A percentile compares a stretch with the other conserved stretches of the same genome.
Conservation (phyloP, 2,329 filamentous ascomycete species). For the Coccinonectria pachysandricola region DNA sequence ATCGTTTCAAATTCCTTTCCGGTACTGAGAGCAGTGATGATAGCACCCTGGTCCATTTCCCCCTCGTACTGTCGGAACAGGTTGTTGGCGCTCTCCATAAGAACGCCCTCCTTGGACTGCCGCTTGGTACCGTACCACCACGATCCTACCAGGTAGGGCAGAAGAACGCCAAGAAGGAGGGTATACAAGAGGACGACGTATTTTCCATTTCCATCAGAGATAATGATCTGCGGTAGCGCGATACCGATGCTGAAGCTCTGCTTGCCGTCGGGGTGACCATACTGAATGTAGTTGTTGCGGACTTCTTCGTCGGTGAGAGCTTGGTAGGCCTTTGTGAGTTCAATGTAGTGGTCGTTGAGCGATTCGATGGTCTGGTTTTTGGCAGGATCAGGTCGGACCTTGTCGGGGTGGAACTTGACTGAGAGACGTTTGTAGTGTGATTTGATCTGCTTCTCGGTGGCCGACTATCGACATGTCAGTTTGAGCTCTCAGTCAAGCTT, state of each 20-base stretch:
- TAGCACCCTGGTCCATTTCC: slow-evolving; percentile 66
- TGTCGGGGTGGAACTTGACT: slow-evolving; percentile 85
- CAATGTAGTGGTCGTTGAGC: slow-evolving; percentile 82
- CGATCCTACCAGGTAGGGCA: slow-evolving; percentile 87
- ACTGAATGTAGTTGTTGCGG: slow-evolving; percentile 93
- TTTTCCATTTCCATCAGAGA: slow-evolving; percentile 90
- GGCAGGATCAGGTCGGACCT: slow-evolving; percentile 67
- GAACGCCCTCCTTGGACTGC: slow-evolving; percentile 84
- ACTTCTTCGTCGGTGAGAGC: slow-evolving; percentile 94
- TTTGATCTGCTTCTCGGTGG: slow-evolving; percentile 85
- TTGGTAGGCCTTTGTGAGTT: slow-evolving; percentile 96
- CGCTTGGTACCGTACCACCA: slow-evolving; percentile 99
- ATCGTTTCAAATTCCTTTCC: slow-evolving; percentile 77
- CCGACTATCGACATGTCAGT: too few relatives aligned
- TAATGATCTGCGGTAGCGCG: slow-evolving; percentile 82
- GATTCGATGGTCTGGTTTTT: slow-evolving; percentile 84
- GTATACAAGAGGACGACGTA: slow-evolving; percentile 90
- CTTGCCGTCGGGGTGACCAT: slow-evolving; percentile 93
- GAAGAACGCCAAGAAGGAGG: slow-evolving; percentile 71
- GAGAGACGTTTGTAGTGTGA: slow-evolving; percentile 81
- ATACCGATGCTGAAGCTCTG: slow-evolving; percentile 98
- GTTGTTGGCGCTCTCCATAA: slow-evolving; percentile 88
- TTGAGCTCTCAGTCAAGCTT: too few relatives aligned
- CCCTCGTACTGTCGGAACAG: slow-evolving; percentile 91
- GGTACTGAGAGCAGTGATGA: slow-evolving; percentile 70